Percentiles rank a stretch among this genome's conserved stretches.
These are phyloP conservation scores for Fusarium solani-melongenae DNA, from an alignment of 2,329 filamentous ascomycete genomes.

Conservation along the genomic window DNA sequence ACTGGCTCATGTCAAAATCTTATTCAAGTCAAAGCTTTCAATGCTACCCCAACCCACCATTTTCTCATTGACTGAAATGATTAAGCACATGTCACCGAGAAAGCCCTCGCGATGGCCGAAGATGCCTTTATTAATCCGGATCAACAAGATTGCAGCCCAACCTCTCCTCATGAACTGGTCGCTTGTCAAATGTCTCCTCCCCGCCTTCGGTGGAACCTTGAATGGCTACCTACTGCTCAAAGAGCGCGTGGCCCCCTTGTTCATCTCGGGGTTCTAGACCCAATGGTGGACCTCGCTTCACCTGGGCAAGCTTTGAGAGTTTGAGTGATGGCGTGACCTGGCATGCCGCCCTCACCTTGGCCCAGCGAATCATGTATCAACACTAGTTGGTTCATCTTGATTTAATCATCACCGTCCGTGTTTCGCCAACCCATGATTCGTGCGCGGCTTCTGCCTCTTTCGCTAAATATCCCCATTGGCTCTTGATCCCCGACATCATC, in stretches of 20 bases:
- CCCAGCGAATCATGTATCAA: background rate
- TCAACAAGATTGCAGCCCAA: background rate
- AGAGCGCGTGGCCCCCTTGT: slow-evolving; percentile 27
- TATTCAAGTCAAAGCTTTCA: background rate
- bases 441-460: background rate
- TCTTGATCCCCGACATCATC: background rate
- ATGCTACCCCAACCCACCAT: background rate
- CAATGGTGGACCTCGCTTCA: background rate
- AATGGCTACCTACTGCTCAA: slow-evolving; percentile 12
- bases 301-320: background rate
- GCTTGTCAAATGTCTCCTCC: slow-evolving; percentile 4
- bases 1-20: background rate
- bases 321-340: background rate
- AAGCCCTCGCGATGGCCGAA: slow-evolving; percentile 2
- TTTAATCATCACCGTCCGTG: background rate
- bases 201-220: slow-evolving; percentile 16
- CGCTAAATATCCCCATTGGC: slow-evolving; percentile 13
- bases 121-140: background rate
- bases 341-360: background rate
- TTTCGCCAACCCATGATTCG: background rate
- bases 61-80: background rate
- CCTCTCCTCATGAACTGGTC: background rate
- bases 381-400: background rate
- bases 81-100: background rate
- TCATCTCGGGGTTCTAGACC: slow-evolving; percentile 3